Conservation (phyloP, 208 protist genomes). For the Trypanosoma caninum region DNA sequence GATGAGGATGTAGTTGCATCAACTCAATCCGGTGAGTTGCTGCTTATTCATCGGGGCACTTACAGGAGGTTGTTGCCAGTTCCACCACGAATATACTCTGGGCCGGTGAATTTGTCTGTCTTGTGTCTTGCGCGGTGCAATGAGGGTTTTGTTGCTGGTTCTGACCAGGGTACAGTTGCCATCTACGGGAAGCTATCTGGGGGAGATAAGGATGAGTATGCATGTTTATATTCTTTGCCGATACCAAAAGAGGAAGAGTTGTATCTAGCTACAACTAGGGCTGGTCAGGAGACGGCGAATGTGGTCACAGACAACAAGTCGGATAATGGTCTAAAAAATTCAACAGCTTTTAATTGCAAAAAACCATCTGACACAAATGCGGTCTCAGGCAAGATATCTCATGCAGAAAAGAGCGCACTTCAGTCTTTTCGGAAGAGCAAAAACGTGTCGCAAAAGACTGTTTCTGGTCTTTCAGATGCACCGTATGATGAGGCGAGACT, state of each 20-base stretch:
- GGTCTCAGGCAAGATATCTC: no score
- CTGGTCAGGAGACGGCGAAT: no score
- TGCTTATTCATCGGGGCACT: constrained; percentile 77
- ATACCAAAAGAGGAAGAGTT: constrained; percentile 11
- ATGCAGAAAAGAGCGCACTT: no score
- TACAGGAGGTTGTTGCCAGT: constrained; percentile 45
- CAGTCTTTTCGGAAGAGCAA: constrained; percentile 14
- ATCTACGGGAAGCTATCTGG: constrained; percentile 49
- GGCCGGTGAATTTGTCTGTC: constrained; percentile 29
- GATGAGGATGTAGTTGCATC: constrained; percentile 79
- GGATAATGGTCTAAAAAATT: no score
- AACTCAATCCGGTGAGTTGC: constrained; percentile 76
- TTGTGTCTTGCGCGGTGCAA: constrained; percentile 42
- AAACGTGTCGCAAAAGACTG: constrained; percentile 10
- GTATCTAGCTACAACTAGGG: not conserved
- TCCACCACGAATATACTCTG: constrained; percentile 13
- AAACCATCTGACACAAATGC: no score
- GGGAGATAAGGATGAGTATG: constrained; percentile 8
- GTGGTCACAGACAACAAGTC: no score
- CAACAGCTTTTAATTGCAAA: no score
- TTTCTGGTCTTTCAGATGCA: not conserved
- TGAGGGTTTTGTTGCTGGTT: constrained; percentile 72
- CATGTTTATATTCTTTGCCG: constrained; percentile 20
- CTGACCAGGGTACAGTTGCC: constrained; percentile 52
- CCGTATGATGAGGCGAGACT: not conserved